phyloP scores from a whole-genome alignment of 1,284 basidiomycete species.

The Ceratobasidium sp. region DNA sequence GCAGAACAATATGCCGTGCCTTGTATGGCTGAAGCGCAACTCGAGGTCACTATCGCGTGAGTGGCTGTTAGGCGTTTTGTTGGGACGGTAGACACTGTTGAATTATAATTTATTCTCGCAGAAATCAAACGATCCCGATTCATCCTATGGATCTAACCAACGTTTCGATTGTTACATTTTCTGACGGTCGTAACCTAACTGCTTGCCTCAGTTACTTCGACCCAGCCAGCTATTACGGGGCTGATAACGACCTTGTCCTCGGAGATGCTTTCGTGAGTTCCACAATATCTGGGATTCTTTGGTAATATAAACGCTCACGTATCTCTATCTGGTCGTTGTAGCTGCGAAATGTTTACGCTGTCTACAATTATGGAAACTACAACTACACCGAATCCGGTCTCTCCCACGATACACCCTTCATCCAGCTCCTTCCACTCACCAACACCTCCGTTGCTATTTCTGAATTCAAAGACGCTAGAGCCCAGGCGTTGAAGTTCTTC shows the following conservation, averaged over 20 bases:
- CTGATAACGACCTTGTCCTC: slow-evolving; percentile 13
- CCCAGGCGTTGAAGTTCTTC: too few species aligned
- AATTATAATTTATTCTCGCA: background rate
- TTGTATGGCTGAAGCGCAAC: slow-evolving; percentile 29
- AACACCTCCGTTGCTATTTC: too few species aligned
- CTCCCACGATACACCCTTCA: too few species aligned
- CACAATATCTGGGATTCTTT: background rate
- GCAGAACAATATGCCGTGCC: slow-evolving; percentile 5
- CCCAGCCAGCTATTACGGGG: background rate
- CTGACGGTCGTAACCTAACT: slow-evolving; percentile 4
- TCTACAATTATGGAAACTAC: too few species aligned
- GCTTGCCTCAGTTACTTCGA: slow-evolving; percentile 10
- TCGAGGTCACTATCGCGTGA: slow-evolving; percentile 22
- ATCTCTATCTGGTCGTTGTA: background rate
- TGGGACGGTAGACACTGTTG: background rate
- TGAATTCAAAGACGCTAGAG: too few species aligned
- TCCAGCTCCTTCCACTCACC: too few species aligned
- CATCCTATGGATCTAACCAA: slow-evolving; percentile 16
- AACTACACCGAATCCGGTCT: too few species aligned
- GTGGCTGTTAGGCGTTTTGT: background rate
- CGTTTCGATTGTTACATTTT: background rate
- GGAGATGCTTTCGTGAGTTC: slow-evolving; percentile 34
- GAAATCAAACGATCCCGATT: slow-evolving; percentile 7
- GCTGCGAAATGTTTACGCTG: too few species aligned
- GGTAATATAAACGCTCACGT: too few species aligned